Evolutionary conservation across 306 rosid genomes (phyloP).

Genomic region (Prosopis cineraria): DNA sequence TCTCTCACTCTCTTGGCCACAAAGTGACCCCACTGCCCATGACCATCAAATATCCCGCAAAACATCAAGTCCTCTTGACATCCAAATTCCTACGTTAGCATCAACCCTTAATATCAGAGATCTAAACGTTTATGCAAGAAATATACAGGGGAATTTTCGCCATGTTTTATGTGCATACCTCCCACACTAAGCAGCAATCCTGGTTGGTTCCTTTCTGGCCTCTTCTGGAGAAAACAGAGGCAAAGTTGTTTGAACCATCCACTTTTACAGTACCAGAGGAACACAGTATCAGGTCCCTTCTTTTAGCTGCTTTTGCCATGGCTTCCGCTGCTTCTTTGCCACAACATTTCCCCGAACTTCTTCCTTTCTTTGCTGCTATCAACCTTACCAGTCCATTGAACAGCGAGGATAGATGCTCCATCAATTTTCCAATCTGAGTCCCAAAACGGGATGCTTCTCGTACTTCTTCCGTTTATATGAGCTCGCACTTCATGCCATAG

Average conservation of each 20-base stretch:
- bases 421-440: slow-evolving; percentile 33
- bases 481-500: background rate
- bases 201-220: slow-evolving; percentile 92
- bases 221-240: slow-evolving; percentile 73
- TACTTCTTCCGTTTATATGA: slow-evolving; percentile 8
- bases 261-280: slow-evolving; percentile 56
- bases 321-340: slow-evolving; percentile 81
- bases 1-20: slow-evolving; percentile 82
- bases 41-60: slow-evolving; percentile 94
- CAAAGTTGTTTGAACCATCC: slow-evolving; percentile 72
- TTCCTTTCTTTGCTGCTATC: slow-evolving; percentile 57
- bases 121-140: background rate
- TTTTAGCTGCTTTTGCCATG: slow-evolving; percentile 85
- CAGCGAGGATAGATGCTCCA: slow-evolving; percentile 80
- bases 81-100: slow-evolving; percentile 70
- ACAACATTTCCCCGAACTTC: slow-evolving; percentile 34
- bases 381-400: slow-evolving; percentile 74
- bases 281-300: slow-evolving; percentile 61
- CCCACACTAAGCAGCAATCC: slow-evolving; percentile 97
- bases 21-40: slow-evolving; percentile 95
- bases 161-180: slow-evolving; percentile 53
- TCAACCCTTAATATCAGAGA: background rate
- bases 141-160: background rate
- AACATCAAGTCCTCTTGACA: slow-evolving; percentile 91
- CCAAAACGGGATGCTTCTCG: slow-evolving; percentile 5